Base-by-base conservation (phyloP, 202 grass and related monocot genomes). In the Schoenoplectus tabernaemontani region DNA sequence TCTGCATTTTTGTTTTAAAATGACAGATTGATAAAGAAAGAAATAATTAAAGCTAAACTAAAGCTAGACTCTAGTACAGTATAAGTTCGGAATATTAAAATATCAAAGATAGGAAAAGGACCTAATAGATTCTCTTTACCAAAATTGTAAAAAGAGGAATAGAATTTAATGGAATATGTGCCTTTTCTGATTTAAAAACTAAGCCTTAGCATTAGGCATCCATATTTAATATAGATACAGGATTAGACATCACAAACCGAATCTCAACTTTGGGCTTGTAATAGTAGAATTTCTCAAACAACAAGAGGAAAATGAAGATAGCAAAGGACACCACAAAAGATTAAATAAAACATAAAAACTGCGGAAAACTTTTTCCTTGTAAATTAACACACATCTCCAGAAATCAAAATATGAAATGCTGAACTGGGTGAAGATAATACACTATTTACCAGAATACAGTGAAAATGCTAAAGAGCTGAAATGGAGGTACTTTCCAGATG, bases 211-310 rank as follows among this genome's bases (percentile, higher is more conserved):
- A 58, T 61, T 59, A 42, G 57, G 76, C 30, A 38, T 11, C 19
- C 24, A 37, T 42, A 44, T 46, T 61, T 62, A 62, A 62, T 78
- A 42, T 9, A 60, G 34, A 20, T 17, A 79, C 39, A 79, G 76
- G 23, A 79, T 79, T 46, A 46, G 76, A 79, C 76, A 79, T 41
- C 34, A 59, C 41, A 33, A 78, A 78, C 76, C 76, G 17, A 34
- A 36, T 75, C 70, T 75, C 47, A 54, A 54, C 47, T 19, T 23
- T 54, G 69, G 43, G 69, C 24, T 46, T 24, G 8, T 48, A 63
- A 50, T 23, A 28, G 65, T 5, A 43, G 39, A 78, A 61, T 63
- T 48, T 28, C 32, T 44, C 34, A 79, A 63, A 64, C 9, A 79
- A 79, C 32, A 33, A 79, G 24, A 59, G 13, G n/a, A n/a, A 79